Conservation (phyloP, 2,329 filamentous ascomycete species). For the Xylariaceae sp. region DNA sequence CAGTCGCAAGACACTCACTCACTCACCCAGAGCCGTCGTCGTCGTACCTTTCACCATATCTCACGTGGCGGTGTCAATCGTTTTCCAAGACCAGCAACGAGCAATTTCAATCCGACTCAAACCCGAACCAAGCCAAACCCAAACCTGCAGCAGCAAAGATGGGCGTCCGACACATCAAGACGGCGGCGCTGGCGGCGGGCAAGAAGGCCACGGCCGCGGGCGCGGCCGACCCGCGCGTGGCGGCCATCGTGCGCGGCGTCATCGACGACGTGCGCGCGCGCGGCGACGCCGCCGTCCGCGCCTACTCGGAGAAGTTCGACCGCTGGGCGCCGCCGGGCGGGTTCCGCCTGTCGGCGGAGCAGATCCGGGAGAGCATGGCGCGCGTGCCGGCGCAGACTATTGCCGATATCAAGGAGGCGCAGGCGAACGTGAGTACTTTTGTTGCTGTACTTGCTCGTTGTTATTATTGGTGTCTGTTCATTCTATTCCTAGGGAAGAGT, state of each 20-base stretch:
- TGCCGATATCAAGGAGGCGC: conserved; percentile 33
- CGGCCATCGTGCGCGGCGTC: conserved; percentile 36
- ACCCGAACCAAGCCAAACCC: too few species aligned
- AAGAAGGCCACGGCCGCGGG: conserved; percentile 11
- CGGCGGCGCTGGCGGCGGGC: conserved; percentile 11
- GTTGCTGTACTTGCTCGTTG: too few species aligned
- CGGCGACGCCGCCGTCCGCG: conserved; percentile 40
- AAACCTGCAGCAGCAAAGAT: conserved; percentile 7
- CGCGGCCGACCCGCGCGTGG: conserved; percentile 23
- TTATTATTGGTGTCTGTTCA: too few species aligned
- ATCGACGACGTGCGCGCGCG: conserved; percentile 38
- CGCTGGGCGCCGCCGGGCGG: conserved; percentile 40
- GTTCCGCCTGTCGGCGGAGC: conserved; percentile 38
- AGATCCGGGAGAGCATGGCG: conserved; percentile 38
- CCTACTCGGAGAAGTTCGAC: conserved; percentile 46
- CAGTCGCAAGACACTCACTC: too few species aligned
- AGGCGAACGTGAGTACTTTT: conserved; percentile 32
- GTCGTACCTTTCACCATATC: too few species aligned
- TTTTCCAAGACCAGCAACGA: too few species aligned
- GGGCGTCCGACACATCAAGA: conserved; percentile 16
- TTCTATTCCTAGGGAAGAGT: too few species aligned
- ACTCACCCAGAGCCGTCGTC: too few species aligned
- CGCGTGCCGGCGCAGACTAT: conserved; percentile 35
- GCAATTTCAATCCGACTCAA: too few species aligned
- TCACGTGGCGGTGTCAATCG: too few species aligned